Evolutionary conservation across 2,329 filamentous ascomycete genomes (phyloP).

Genomic region (Myriosclerotinia duriaeana): DNA sequence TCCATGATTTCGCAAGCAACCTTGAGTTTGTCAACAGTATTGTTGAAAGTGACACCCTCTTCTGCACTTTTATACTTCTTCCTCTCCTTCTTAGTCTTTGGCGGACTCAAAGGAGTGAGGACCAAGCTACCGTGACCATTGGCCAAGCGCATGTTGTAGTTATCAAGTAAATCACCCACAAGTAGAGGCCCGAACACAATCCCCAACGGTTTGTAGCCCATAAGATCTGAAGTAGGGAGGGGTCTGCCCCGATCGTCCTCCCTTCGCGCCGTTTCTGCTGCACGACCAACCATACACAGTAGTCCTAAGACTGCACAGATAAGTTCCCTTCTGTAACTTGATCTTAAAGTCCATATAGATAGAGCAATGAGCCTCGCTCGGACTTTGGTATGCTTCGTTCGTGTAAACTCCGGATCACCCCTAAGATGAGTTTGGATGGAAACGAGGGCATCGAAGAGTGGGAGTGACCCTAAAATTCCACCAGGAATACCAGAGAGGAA

Average conservation of each 20-base stretch:
- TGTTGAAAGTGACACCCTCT: slow-evolving; percentile 31
- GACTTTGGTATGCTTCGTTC: slow-evolving; percentile 55
- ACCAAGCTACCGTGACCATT: slow-evolving; percentile 36
- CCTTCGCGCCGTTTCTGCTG: slow-evolving; percentile 53
- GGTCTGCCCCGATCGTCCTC: slow-evolving; percentile 54
- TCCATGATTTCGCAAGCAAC: slow-evolving; percentile 60
- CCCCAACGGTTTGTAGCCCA: slow-evolving; percentile 63
- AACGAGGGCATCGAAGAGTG: slow-evolving; percentile 61
- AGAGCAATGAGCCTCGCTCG: slow-evolving; percentile 66
- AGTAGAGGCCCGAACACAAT: slow-evolving; percentile 66
- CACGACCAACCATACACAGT: slow-evolving; percentile 58
- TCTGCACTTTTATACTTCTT: slow-evolving; percentile 38
- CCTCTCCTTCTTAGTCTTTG: slow-evolving; percentile 47
- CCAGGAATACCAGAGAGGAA: slow-evolving; percentile 63
- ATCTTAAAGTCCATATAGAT: slow-evolving; percentile 59
- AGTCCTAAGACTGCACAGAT: slow-evolving; percentile 68
- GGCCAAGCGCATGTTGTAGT: slow-evolving; percentile 45
- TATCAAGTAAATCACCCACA: slow-evolving; percentile 56
- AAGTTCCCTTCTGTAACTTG: slow-evolving; percentile 59
- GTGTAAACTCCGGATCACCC: slow-evolving; percentile 51
- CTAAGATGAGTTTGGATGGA: slow-evolving; percentile 58
- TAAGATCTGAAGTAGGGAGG: slow-evolving; percentile 56
- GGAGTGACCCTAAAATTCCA: slow-evolving; percentile 62
- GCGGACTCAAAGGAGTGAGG: slow-evolving; percentile 40
- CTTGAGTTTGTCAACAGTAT: slow-evolving; percentile 54